phyloP scores from a whole-genome alignment of 2,329 filamentous ascomycete genomes.

The Trichoderma sp. region DNA sequence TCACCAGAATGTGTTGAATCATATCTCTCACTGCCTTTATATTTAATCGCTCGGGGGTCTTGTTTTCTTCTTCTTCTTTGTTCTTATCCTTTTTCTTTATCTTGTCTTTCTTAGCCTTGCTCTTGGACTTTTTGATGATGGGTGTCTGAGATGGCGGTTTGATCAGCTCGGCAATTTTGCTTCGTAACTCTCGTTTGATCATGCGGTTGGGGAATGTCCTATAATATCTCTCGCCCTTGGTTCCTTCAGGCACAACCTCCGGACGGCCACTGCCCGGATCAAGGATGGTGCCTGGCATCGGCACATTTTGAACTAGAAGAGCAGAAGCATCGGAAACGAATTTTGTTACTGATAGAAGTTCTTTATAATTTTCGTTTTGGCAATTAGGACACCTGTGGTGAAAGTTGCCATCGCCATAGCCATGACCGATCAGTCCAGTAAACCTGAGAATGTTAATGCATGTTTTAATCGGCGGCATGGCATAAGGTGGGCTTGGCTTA shows the following conservation, averaged over 20 bases:
- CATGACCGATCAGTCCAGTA: conserved; percentile 41
- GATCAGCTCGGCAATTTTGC: conserved; percentile 42
- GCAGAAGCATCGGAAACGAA: conserved; percentile 45
- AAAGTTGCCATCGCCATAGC: conserved; percentile 60
- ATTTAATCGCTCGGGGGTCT: conserved; percentile 26
- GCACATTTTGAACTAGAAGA: conserved; percentile 28
- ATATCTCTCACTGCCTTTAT: conserved; percentile 52
- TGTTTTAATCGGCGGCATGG: neutral
- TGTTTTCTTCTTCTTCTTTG: neutral
- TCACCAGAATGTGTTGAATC: conserved; percentile 47
- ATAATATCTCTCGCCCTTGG: conserved; percentile 25
- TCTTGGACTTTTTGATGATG: neutral
- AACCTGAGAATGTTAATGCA: neutral
- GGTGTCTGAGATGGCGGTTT: conserved; percentile 19
- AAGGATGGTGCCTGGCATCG: conserved; percentile 69
- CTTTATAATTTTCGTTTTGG: conserved; percentile 49
- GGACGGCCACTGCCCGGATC: conserved; percentile 52
- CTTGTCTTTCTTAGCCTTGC: neutral
- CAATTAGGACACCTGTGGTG: conserved; percentile 51
- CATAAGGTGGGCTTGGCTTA: neutral
- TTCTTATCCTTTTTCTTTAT: neutral
- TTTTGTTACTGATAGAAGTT: conserved; percentile 59
- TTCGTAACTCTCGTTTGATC: conserved; percentile 47
- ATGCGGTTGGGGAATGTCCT: conserved; percentile 59
- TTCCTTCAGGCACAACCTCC: conserved; percentile 28